These are phyloP conservation scores for Glonium stellatum DNA, from an alignment of 495 filamentous ascomycete species.

Conservation along the genomic window DNA sequence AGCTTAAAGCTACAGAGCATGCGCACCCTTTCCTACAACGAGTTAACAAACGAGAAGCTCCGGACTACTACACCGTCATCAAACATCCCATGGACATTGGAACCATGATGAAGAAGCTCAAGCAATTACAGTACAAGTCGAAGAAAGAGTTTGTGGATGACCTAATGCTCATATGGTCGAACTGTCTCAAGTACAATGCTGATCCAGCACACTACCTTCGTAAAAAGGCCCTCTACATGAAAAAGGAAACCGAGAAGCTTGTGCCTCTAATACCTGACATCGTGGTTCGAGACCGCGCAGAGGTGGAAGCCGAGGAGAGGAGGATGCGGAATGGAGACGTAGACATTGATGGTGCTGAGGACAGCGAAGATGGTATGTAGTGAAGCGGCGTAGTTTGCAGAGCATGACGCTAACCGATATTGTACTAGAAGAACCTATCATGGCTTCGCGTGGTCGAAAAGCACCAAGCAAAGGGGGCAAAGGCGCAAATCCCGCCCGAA, in stretches of 20 bases:
- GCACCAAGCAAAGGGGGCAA: constrained; percentile 79
- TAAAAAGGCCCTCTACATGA: constrained; percentile 92
- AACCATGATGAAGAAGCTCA: constrained; percentile 96
- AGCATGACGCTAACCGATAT: constrained; percentile 6
- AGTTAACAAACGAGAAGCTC: constrained; percentile 94
- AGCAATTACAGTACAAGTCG: constrained; percentile 76
- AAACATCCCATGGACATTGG: constrained; percentile 98
- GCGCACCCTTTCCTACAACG: constrained; percentile 85
- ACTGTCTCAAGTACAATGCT: constrained; percentile 92
- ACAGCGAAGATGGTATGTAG: constrained; percentile 69
- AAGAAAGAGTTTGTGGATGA: constrained; percentile 94
- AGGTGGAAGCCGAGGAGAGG: constrained; percentile 94
- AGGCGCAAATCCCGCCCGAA: constrained; percentile 61
- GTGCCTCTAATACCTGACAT: constrained; percentile 94
- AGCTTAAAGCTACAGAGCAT: constrained; percentile 93
- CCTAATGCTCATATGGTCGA: constrained; percentile 90
- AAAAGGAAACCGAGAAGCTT: constrained; percentile 91
- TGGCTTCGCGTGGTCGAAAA: constrained; percentile 90
- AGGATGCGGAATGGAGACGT: constrained; percentile 64
- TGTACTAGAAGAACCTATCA: constrained; percentile 68
- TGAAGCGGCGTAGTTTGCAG: constrained; percentile 2
- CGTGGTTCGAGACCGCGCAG: constrained; percentile 77
- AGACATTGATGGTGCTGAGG: constrained; percentile 72
- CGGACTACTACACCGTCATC: constrained; percentile 91
- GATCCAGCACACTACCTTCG: constrained; percentile 79